Conservation (phyloP, 768 basidiomycete genomes). For the Mycena vitilis region DNA sequence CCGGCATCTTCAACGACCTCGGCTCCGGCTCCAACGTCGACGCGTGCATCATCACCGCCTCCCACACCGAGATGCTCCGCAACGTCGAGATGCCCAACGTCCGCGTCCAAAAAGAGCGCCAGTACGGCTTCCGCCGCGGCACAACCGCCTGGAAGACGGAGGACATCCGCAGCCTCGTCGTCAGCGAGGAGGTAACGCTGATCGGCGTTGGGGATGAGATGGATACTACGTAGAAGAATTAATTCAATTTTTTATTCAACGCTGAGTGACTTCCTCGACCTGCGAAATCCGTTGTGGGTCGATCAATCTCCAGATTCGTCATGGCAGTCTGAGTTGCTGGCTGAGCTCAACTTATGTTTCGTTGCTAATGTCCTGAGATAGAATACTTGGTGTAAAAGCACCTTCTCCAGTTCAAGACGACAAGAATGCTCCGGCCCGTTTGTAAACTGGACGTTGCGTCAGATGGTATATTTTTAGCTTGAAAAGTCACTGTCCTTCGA, state of each 20-base stretch:
- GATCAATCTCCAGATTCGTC: too few species aligned
- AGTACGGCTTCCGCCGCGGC: slow-evolving; percentile 80
- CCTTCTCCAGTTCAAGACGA: too few species aligned
- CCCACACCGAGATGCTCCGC: slow-evolving; percentile 90
- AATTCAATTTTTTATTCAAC: slow-evolving; percentile 20
- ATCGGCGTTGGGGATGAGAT: slow-evolving; percentile 73
- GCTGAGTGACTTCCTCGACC: too few species aligned
- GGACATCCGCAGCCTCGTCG: slow-evolving; percentile 75
- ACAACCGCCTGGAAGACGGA: slow-evolving; percentile 93
- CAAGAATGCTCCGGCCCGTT: too few species aligned
- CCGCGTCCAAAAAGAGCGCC: slow-evolving; percentile 80
- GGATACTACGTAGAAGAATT: slow-evolving; percentile 73
- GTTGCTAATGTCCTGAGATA: too few species aligned
- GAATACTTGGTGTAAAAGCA: too few species aligned
- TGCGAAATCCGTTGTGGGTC: too few species aligned
- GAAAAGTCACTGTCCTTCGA: too few species aligned
- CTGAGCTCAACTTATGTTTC: too few species aligned
- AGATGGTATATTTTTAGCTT: too few species aligned
- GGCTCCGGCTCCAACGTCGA: slow-evolving; percentile 99
- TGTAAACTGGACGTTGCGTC: too few species aligned
- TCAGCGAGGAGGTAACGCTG: slow-evolving; percentile 74
- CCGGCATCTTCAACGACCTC: slow-evolving; percentile 99
- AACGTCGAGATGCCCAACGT: slow-evolving; percentile 95
- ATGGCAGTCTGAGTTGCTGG: too few species aligned
- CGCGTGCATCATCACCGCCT: slow-evolving; percentile 92